A percentile compares a stretch with the other conserved stretches of the same genome.
These are phyloP conservation scores for Irpex sp. DNA, from an alignment of 1,284 basidiomycete species.

Conservation along the genomic window DNA sequence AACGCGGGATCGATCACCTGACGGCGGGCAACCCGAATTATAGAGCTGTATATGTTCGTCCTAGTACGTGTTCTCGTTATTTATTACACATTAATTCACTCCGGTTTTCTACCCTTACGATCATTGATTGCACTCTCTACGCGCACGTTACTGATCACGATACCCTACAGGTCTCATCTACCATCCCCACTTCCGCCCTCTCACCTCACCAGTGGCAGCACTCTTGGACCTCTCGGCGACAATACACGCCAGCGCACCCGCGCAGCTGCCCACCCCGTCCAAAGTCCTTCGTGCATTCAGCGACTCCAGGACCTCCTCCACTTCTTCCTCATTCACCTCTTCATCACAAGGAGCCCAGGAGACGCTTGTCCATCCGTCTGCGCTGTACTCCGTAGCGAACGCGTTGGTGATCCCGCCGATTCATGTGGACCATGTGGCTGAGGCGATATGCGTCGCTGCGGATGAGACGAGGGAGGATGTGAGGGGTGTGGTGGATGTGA, in stretches of 20 bases:
- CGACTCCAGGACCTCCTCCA: background rate
- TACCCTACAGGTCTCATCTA: constrained; percentile 82
- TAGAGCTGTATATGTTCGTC: constrained; percentile 75
- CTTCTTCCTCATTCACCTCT: too few relatives aligned
- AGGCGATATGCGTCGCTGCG: constrained; percentile 63
- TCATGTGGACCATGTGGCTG: constrained; percentile 93
- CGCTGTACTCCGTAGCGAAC: constrained; percentile 67
- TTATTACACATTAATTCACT: too few relatives aligned
- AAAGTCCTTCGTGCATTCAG: constrained; percentile 44
- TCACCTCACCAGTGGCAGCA: constrained; percentile 83
- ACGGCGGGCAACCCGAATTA: constrained; percentile 37
- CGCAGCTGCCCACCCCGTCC: constrained; percentile 58
- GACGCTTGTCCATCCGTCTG: constrained; percentile 31
- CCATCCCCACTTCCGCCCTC: constrained; percentile 87
- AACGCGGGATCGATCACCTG: constrained; percentile 56
- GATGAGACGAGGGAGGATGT: constrained; percentile 38
- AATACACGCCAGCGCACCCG: constrained; percentile 52
- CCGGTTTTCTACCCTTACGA: background rate
- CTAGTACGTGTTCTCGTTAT: constrained; percentile 78
- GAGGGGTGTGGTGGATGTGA: constrained; percentile 69
- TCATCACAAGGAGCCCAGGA: constrained; percentile 16
- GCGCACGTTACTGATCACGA: background rate
- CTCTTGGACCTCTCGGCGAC: constrained; percentile 76
- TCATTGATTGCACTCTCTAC: background rate
- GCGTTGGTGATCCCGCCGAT: constrained; percentile 81